Base-by-base conservation (phyloP, 805 yeast species). In the Suhomyces prunicola region DNA sequence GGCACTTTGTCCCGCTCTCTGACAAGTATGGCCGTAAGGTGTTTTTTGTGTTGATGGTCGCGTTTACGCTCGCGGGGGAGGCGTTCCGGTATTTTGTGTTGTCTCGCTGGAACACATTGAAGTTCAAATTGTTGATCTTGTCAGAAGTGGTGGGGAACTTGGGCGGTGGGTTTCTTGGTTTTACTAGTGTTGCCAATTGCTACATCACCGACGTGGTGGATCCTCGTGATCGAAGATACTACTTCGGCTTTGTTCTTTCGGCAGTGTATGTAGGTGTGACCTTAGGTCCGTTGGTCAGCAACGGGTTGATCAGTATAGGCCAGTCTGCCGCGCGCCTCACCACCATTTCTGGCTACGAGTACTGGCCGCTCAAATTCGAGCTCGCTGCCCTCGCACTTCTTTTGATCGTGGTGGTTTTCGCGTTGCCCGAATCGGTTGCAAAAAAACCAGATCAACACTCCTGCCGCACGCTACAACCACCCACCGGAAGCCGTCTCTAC, bases 141-240 rank as follows among this genome's bases (percentile, higher is more conserved):
- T 70, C 81, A 2, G 77, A 77, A 12, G 53, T 79, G 1, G 35
- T 86, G 1, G 77, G 76, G 29, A 76, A 83, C 24, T 50, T 79
- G 3, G 80, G 85, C n/a, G 97, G 97, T 23, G 87, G 90, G 0
- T 48, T 79, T 7, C 67, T 82, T 54, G 76, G 85, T 5, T 60
- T 85, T 33, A 61, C 87, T 48, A 81, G 86, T 8, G 69, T 87
- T 29, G 71, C 83, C 10, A 85, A 85, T 62, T 82, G 92, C 54
- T 90, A 89, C 63, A 77, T 88, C 15, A 75, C 90, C 4, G 97
- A 90, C 69, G 83, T 89, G 40, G 85, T 84, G 6, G 86, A 84
- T 19, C 79, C 88, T 0, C 76, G 73, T 33, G 75, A 80, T 51
- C 71, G 96, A 55, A 78, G 83, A 23, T 76, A 80, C 50, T 73